Conservation (phyloP, 179 eudicot genomes). For the Heliamphora pulchella region DNA sequence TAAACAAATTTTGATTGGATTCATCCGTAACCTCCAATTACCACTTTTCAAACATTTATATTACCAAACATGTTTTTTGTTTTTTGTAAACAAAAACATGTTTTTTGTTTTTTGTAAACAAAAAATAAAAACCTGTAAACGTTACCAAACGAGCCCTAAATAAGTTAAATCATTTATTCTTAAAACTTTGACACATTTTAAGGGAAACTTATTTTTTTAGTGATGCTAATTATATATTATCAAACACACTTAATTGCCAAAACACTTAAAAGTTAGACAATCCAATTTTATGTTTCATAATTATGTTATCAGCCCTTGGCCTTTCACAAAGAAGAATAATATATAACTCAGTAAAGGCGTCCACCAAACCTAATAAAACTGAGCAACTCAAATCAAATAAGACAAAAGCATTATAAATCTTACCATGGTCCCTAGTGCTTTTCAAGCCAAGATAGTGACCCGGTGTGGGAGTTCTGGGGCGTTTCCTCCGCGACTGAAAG, state of each 20-base stretch:
- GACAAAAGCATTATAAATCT: constrained; percentile 11
- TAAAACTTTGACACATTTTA: background rate
- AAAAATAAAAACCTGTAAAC: too few species aligned
- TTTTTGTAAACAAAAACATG: too few species aligned
- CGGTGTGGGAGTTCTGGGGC: constrained; percentile 94
- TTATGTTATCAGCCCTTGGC: background rate
- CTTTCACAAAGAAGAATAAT: background rate
- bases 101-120: too few species aligned
- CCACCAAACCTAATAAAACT: background rate
- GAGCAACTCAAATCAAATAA: background rate
- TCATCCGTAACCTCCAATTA: too few species aligned
- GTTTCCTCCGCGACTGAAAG: constrained; percentile 93
- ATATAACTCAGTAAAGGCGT: background rate
- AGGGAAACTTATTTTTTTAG: background rate
- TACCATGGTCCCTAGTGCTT: constrained; percentile 56
- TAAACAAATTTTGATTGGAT: too few species aligned
- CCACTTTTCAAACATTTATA: too few species aligned
- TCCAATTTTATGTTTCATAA: too few species aligned
- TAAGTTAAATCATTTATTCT: background rate
- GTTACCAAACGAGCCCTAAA: too few species aligned
- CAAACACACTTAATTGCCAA: background rate
- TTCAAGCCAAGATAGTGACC: constrained; percentile 92
- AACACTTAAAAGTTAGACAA: too few species aligned
- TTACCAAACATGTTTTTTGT: too few species aligned
- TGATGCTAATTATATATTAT: background rate